phyloP scores from a whole-genome alignment of 2,329 filamentous ascomycete genomes.

The Fusarium equiseti region DNA sequence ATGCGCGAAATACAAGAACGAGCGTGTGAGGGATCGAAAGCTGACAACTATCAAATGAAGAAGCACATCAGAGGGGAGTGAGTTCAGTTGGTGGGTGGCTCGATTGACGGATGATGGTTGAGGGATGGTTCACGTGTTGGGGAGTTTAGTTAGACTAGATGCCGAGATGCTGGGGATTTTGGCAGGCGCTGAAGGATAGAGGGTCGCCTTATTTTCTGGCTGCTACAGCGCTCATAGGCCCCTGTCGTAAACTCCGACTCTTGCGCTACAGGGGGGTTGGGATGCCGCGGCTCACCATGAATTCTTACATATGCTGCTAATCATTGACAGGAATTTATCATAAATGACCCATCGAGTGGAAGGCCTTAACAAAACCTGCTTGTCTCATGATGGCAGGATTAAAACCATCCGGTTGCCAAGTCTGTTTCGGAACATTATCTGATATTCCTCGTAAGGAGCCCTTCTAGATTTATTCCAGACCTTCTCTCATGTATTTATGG shows the following conservation, averaged over 20 bases:
- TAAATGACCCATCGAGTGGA: not conserved
- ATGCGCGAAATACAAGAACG: slow-evolving; percentile 29
- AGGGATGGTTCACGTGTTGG: slow-evolving; percentile 49
- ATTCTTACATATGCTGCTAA: slow-evolving; percentile 7
- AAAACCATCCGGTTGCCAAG: not conserved
- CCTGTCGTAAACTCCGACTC: slow-evolving; percentile 7
- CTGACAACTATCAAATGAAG: slow-evolving; percentile 11
- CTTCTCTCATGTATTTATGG: not conserved
- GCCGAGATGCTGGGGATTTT: slow-evolving; percentile 41
- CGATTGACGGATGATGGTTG: slow-evolving; percentile 47
- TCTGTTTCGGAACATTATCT: not conserved
- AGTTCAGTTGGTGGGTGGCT: slow-evolving; percentile 31
- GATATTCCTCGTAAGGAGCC: not conserved
- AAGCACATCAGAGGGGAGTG: slow-evolving; percentile 24
- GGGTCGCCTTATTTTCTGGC: slow-evolving; percentile 18
- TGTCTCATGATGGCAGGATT: not conserved
- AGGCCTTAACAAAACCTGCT: not conserved
- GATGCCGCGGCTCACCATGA: slow-evolving; percentile 31
- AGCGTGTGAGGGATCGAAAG: not conserved
- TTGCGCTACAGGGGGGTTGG: slow-evolving; percentile 22
- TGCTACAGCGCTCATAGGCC: slow-evolving; percentile 5
- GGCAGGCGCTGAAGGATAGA: slow-evolving; percentile 9
- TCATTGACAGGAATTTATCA: slow-evolving; percentile 6
- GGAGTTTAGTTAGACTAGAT: slow-evolving; percentile 42
- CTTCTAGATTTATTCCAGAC: not conserved